Base-by-base conservation (phyloP, 139 green algal genomes). In the Marvania coccoides region DNA sequence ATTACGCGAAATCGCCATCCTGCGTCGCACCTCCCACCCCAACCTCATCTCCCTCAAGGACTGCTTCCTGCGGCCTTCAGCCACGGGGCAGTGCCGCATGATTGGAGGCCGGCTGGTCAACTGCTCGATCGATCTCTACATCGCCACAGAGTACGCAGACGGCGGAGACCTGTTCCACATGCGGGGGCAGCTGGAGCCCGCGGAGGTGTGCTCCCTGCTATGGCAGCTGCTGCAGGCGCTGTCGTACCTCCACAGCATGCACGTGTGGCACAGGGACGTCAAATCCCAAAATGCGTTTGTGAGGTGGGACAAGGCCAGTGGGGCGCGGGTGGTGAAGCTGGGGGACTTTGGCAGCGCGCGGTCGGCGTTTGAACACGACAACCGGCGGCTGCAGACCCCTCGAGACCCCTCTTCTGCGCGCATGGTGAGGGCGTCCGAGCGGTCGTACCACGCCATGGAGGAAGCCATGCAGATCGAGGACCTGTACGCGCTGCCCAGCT, bases 1-100 rank as follows among this genome's bases (percentile, higher is more conserved):
- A 61, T 72, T 97, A 67, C 73, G 91, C 5, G 91, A 97, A 76
- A 77, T 96, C 10, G 90, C 82, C 82, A 96, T 96, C 71, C 78
- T 96, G 73, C 74, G 91, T 2, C 74, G 91, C 4, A 46, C 35
- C 12, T 24, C 19, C 23, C 90, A 97, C 68, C 87, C 89, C 26
- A 88, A 93, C 78, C 78, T 96, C 53, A 85, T 94, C 19, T 46
- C 47, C 9, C 70, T 97, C 6, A 73, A 72, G 4, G 82, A 95
- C 67, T 77, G 80, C 1, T 97, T 95, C 75, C 60, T 88, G 3
- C 69, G 70, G 3, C 67, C 67, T 48, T 77, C 80, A 28, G 54
- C 80, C 56, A 78, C 63, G 19, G 79, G 79, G 58, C 59, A 78
- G 42, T 81, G 65, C 48, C 81, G 73, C 10, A 40, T 87, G 24